These are phyloP conservation scores for Blastobotrys chiropterorum DNA, from an alignment of 805 yeast genomes.

Conservation along the genomic window DNA sequence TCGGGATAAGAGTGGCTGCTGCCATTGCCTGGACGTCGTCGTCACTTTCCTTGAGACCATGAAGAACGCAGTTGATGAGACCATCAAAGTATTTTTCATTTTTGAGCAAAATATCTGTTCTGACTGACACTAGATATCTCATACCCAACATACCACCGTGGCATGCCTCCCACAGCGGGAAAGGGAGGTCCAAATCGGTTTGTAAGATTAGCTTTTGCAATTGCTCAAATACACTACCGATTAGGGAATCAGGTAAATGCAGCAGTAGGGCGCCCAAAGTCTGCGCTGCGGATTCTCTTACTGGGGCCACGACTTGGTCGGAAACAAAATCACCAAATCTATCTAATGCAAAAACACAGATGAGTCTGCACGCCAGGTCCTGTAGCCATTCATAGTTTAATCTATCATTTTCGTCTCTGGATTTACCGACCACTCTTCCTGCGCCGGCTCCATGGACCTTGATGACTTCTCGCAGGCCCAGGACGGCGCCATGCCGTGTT, in stretches of 20 bases:
- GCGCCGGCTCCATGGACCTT: slow-evolving; percentile 79
- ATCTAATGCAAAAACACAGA: slow-evolving; percentile 86
- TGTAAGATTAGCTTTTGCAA: slow-evolving; percentile 69
- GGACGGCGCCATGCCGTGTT: slow-evolving; percentile 88
- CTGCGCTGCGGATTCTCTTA: slow-evolving; percentile 94
- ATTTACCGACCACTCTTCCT: slow-evolving; percentile 67
- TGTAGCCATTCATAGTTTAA: slow-evolving; percentile 70
- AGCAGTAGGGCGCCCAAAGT: slow-evolving; percentile 80
- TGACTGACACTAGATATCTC: slow-evolving; percentile 83
- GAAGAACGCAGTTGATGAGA: slow-evolving; percentile 78
- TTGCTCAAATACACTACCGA: slow-evolving; percentile 56
- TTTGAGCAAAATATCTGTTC: slow-evolving; percentile 66
- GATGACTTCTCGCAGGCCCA: slow-evolving; percentile 83
- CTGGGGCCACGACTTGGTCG: slow-evolving; percentile 98
- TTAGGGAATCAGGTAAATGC: slow-evolving; percentile 58
- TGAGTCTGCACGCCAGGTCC: slow-evolving; percentile 77
- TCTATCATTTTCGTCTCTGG: slow-evolving; percentile 53
- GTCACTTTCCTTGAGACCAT: slow-evolving; percentile 72
- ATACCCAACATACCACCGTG: slow-evolving; percentile 97
- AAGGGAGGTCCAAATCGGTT: slow-evolving; percentile 36
- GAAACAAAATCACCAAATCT: slow-evolving; percentile 95
- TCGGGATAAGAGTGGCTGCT: slow-evolving; percentile 87
- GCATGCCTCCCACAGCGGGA: slow-evolving; percentile 89
- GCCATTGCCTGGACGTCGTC: slow-evolving; percentile 98
- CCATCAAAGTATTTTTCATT: slow-evolving; percentile 53